Evolutionary conservation across 768 basidiomycete species (phyloP), one percentile per base, ranked within the genome.

Genomic region (Mycena galericulata): DNA sequence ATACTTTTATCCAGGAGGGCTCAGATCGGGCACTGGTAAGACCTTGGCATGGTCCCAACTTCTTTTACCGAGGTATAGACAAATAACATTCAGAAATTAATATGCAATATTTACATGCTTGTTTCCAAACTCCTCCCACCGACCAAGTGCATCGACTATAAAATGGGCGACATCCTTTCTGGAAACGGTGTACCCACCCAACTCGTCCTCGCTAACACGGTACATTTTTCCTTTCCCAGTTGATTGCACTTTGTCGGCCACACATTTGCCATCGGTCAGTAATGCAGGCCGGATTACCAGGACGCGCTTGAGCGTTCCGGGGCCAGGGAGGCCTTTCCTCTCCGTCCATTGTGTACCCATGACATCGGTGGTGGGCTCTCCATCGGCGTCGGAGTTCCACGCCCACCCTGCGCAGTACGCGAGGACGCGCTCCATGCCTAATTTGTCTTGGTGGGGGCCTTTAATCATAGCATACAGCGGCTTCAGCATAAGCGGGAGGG

Each of bases 81-180:
- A n/a, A n/a, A n/a, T n/a, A n/a, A n/a, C n/a, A n/a, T n/a, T n/a
- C n/a, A n/a, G n/a, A n/a, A n/a, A 36, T n/a, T 38, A 66, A 24
- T 66, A 66, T n/a, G 24, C 40, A 20, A 59, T 24, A 29, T 66
- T 58, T 11, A 66, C 49, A 14, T 40, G 36, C 30, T 84, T 83
- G 26, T 84, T 83, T 62, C 77, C 73, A 80, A 82, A 87, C 47
- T 83, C 74, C 6, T 79, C 67, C 65, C 65, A 59, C 15, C 56
- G 56, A 34, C 47, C 15, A 18, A 66, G 89, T 0, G 87, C 88
- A 4, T 69, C 76, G 50, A 85, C 82, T 1, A 82, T 81, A 73
- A 87, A 88, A 74, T 87, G 85, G 3, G 83, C 84, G 4, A 89
- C 87, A 74, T 92, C 91, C 73, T 80, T 82, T 72, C 91, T 83